Base-by-base conservation (phyloP, 2,329 filamentous ascomycete genomes). In the Fusarium pseudonygamai region DNA sequence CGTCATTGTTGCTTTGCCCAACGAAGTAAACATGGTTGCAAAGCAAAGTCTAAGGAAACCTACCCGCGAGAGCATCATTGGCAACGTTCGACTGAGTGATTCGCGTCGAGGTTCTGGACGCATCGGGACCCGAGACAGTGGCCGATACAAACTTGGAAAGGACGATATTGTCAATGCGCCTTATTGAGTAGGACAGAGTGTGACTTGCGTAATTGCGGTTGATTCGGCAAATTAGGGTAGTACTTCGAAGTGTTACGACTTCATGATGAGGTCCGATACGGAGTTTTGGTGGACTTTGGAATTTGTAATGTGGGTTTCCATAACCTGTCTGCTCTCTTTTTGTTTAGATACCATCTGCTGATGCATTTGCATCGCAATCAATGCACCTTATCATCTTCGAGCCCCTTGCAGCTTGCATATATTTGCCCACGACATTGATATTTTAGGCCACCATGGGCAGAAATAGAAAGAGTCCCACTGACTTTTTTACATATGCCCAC, bases 11-110 rank as follows among this genome's bases (percentile, higher is more conserved):
- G 96, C 96, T 2, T 85, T 99, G 72, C 95, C 96, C 5, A 97
- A 99, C 80, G 95, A 98, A 82, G 96, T 99, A 75, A 97, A 98
- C 83, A 98, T 98, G 95, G 94, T 99, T 18, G 93, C 92, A 50
- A 95, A 96, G 83, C 89, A 92, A 77, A 92, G 91, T 64, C 89
- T 99, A 79, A 94, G 94, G 86, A 92, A 92, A 79, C 95, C 96
- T 3, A 98, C 96, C 2, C 87, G 96, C 42, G 95, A 99, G 85
- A 98, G 95, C 82, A 98, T 99, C 81, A 93, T 93, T 22, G 87
- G 89, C 40, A 82, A 91, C 76, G 83, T 87, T 50, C 80, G 82
- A 58, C 60, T 83, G 49, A 86, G 85, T 78, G 86, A 83, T 71
- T 87, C 80, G 62, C 83, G 87, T 43, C 84, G 86, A 71, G 86